Evolutionary conservation across 1,139 yeast genomes (phyloP), one percentile per base, ranked within the genome.

Genomic region (Yamadazyma triangularis): DNA sequence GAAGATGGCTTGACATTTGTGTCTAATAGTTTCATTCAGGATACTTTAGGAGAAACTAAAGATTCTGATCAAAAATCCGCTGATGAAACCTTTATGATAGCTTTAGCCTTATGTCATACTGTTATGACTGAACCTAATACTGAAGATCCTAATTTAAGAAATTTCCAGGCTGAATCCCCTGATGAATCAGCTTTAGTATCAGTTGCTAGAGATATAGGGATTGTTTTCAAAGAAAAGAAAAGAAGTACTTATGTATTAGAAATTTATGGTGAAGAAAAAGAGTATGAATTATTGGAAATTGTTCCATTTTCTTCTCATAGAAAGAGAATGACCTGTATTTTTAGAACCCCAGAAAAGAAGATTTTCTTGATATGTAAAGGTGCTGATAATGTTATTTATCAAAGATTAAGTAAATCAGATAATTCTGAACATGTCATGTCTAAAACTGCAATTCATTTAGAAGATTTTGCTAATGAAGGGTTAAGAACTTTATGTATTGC

Each of bases 161-260:
- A 61, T 28, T 76, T 86, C 52, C 86, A 88, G 52, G 97, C 98
- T 0, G 97, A 91, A 57, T 84, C 95, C 10, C 98, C 98, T 1
- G 98, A 91, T 62, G 98, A 91, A 58, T 93, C 95, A 24, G 97
- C 98, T 0, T 73, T 91, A 37, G 98, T 91, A 4, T 75, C 85
- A 7, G 91, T 94, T 16, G 97, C 98, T 0, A 74, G 95, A 48
- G 97, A 91, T 53, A 65, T 87, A 48, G 98, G 98, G 4, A 83
- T 83, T 53, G 79, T 85, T 8, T 85, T 91, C 54, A 64, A 77
- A 25, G 84, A 76, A 29, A 76, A 95, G 49, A 77, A 84, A 3
- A 80, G 89, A 51, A 73, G 73, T 28, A 84, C 88, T 26, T 66
- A 87, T 15, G 59, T 78, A 23, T 58, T 91, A 30, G 77, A 81